phyloP scores from a whole-genome alignment of 176 grass and related monocot genomes.

The Phoenix roebelenii region DNA sequence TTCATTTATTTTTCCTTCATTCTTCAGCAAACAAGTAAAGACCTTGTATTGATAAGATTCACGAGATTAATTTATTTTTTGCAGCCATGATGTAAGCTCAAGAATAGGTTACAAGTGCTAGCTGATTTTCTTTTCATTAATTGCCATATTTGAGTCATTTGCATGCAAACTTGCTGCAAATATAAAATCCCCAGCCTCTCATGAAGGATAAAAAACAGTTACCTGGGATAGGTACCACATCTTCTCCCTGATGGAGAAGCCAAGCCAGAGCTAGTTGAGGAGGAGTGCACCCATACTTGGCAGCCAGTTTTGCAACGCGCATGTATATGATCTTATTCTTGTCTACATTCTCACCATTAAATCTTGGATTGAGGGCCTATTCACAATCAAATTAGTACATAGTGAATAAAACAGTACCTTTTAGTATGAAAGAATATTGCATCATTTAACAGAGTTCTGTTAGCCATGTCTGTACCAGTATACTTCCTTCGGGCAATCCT shows the following conservation, averaged over 20 bases:
- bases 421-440: no score
- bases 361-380: constrained; percentile 15
- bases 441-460: no score
- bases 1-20: no score
- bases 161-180: not conserved
- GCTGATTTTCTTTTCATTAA: no score
- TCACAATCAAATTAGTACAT: not conserved
- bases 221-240: constrained; percentile 22
- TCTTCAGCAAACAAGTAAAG: no score
- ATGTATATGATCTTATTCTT: constrained; percentile 14
- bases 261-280: constrained; percentile 20
- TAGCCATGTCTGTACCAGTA: constrained; percentile 29
- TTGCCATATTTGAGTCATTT: no score
- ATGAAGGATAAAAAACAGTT: not conserved
- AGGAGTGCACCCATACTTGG: constrained; percentile 6
- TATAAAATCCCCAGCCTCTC: not conserved
- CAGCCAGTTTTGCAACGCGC: not conserved
- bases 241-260: constrained; percentile 16
- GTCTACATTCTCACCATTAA: constrained; percentile 8
- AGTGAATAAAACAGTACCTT: not conserved
- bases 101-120: no score
- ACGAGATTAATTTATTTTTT: no score
- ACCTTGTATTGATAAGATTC: no score
- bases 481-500: constrained; percentile 37
- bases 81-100: no score